phyloP scores from a whole-genome alignment of 2,329 filamentous ascomycete species.

The Xylaria sp. region DNA sequence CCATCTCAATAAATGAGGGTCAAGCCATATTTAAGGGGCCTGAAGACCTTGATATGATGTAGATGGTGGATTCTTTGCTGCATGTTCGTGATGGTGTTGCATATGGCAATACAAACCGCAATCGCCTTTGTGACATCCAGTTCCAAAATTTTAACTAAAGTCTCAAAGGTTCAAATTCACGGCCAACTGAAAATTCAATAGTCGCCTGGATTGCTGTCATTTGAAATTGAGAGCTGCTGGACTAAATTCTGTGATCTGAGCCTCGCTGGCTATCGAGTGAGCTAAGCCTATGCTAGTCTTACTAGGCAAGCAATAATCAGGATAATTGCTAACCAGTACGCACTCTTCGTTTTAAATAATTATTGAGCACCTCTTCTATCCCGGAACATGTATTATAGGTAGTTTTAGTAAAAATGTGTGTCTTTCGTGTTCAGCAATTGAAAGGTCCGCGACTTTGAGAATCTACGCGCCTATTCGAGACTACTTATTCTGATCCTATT shows the following conservation, averaged over 20 bases:
- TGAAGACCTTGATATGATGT: too few species aligned
- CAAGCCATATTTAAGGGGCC: too few species aligned
- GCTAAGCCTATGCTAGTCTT: neutral
- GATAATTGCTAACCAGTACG: neutral
- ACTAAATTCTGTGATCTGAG: too few species aligned
- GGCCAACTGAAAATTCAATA: too few species aligned
- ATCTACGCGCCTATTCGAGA: neutral
- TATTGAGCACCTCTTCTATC: neutral
- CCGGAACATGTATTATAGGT: neutral
- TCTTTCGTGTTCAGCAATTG: neutral
- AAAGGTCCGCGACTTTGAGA: neutral
- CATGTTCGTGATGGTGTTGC: neutral
- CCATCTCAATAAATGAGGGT: too few species aligned
- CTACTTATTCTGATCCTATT: neutral
- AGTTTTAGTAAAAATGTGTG: neutral
- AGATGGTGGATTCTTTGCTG: neutral
- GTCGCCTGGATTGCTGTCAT: too few species aligned
- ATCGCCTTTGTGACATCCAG: too few species aligned
- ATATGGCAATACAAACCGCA: neutral
- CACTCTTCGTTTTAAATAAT: neutral
- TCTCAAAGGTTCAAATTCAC: too few species aligned
- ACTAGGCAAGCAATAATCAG: neutral
- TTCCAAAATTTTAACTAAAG: too few species aligned
- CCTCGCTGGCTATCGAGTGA: too few species aligned
- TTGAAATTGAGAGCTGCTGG: too few species aligned